phyloP scores from a whole-genome alignment of 495 filamentous ascomycete genomes.

The Xylaria castorea region DNA sequence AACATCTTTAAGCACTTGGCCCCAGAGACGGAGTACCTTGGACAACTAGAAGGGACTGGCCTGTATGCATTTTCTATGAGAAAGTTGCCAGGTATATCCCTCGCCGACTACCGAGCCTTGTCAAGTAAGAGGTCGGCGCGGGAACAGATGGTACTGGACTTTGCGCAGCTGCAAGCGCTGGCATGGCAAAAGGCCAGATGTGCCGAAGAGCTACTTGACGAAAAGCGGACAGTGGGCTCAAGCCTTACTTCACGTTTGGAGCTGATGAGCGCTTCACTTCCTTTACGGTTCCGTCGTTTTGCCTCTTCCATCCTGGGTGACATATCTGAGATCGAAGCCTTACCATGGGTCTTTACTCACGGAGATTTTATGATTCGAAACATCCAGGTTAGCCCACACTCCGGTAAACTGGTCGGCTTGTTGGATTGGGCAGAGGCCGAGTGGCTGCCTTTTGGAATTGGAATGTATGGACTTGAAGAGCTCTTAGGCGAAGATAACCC shows the following conservation, averaged over 20 bases:
- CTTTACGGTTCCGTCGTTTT: slow-evolving; percentile 42
- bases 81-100: slow-evolving; percentile 49
- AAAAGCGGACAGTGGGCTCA: slow-evolving; percentile 43
- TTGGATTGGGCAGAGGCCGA: slow-evolving; percentile 70
- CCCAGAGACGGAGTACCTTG: slow-evolving; percentile 43
- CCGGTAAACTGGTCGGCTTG: slow-evolving; percentile 53
- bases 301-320: slow-evolving; percentile 41
- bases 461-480: slow-evolving; percentile 63
- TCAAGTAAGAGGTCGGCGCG: slow-evolving; percentile 31
- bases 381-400: slow-evolving; percentile 53
- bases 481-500: slow-evolving; percentile 52
- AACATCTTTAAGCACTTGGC: slow-evolving; percentile 47
- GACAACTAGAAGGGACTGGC: slow-evolving; percentile 33
- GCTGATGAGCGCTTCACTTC: slow-evolving; percentile 45
- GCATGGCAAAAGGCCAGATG: slow-evolving; percentile 40
- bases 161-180: slow-evolving; percentile 50
- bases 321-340: slow-evolving; percentile 46
- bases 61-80: slow-evolving; percentile 52
- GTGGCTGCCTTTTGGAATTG: slow-evolving; percentile 61
- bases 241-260: slow-evolving; percentile 48
- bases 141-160: slow-evolving; percentile 49
- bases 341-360: slow-evolving; percentile 62
- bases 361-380: slow-evolving; percentile 63
- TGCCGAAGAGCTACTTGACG: slow-evolving; percentile 28
- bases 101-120: slow-evolving; percentile 39